Percentiles rank a stretch among this genome's conserved stretches.
Evolutionary conservation across 306 rosid species (phyloP).

Genomic region (Urtica urens): DNA sequence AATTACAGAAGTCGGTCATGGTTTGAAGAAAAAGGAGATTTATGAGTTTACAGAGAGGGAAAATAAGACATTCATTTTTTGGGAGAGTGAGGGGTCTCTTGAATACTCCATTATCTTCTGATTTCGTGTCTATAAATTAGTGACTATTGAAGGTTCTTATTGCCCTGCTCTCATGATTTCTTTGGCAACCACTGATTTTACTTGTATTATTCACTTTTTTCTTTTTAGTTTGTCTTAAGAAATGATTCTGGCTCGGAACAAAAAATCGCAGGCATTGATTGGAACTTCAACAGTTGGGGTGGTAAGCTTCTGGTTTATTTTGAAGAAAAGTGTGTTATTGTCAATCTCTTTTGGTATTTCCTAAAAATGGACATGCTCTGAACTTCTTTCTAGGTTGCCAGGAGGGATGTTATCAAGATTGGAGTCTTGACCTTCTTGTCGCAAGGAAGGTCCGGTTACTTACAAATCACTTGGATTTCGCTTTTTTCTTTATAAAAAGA

Average conservation of each 20-base stretch:
- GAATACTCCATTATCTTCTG: not conserved
- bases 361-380: conserved; percentile 6
- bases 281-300: conserved; percentile 95
- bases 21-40: too few relatives aligned
- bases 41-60: too few relatives aligned
- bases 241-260: conserved; percentile 21
- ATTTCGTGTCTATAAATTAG: not conserved
- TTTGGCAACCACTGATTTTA: not conserved
- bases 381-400: conserved; percentile 43
- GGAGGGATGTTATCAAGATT: conserved; percentile 69
- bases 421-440: conserved; percentile 65
- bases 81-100: too few relatives aligned
- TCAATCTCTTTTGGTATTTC: conserved; percentile 1
- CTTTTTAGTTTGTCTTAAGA: conserved; percentile 64
- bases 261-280: conserved; percentile 74
- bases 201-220: conserved; percentile 6
- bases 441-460: conserved; percentile 48
- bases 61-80: too few relatives aligned
- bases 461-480: not conserved
- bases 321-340: not conserved
- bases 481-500: not conserved
- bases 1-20: too few relatives aligned
- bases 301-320: conserved; percentile 28
- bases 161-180: too few relatives aligned
- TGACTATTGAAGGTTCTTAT: too few relatives aligned